Base-by-base conservation (phyloP, 805 yeast species). In the Nakazawaea peltata region DNA sequence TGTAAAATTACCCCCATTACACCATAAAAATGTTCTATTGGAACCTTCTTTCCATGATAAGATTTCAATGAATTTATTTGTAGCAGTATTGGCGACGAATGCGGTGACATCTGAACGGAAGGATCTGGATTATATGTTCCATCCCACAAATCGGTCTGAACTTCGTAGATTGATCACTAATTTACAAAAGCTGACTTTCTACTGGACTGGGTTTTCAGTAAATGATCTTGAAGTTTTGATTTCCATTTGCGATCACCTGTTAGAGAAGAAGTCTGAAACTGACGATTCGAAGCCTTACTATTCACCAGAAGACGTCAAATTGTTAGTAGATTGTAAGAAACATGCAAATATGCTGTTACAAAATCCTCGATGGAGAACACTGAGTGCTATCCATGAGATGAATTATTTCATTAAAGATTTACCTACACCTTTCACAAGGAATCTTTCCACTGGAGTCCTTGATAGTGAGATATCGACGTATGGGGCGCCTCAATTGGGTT, bases 191-290 rank as follows among this genome's bases (percentile, higher is more conserved):
- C 75, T 81, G 1, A 76, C 87, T 0, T 78, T 80, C 49, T 76
- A 75, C 46, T 80, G 88, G 88, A 75, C 84, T 1, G 87, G 86
- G 0, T 80, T 80, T 48, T 63, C 78, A 10, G 63, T 65, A 18
- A 63, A 61, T 28, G 86, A 80, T 53, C 60, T 80, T 19, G 71
- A 71, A 32, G 59, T 67, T 16, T 59, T 80, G 51, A 49, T 71
- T 2, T 54, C 57, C 16, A 67, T 79, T 19, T 68, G 80, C 33
- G 54, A 61, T 12, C 52, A 55, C 16, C 66, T 75, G 5, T 40
- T 74, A 24, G 59, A 65, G 13, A 45, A 49, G 11, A 51, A 52
- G 19, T 35, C 26, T 12, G 41, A 44, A 2, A 47, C 47, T 21
- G 33, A 29, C 13, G 26, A 28, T 26, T 56, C 57, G 0, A 40